Base-by-base conservation (phyloP, 2,329 filamentous ascomycete species). In the Exutisphaerella laricina region DNA sequence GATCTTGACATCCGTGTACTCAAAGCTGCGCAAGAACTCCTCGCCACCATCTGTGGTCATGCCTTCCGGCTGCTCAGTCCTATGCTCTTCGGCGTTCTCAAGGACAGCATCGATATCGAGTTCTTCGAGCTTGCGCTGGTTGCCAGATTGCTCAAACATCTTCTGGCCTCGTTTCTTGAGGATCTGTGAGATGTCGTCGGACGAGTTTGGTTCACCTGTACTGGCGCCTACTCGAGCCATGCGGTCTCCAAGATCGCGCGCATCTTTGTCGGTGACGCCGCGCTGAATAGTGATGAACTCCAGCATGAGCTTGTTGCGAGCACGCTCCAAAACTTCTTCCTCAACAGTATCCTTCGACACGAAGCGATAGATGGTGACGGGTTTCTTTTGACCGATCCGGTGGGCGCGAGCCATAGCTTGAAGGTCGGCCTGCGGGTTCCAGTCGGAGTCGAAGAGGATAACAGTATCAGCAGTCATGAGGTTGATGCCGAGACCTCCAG, bases 401-500 rank as follows among this genome's bases (percentile, higher is more conserved):
- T 98, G 94, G 45, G 94, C 94, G 66, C 92, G 84, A 45, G 92
- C 92, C 92, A 98, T 98, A 29, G 92, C 92, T 65, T 98, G 92
- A 54, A 98, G 71, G 71, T 98, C 94, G 5, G 92, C 92, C 64
- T 98, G 92, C 13, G 92, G 94, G 56, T 98, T 98, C 92, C 94
- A 98, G 60, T 96, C 89, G 0, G 92, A 97, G 64, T 98, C 94
- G 58, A 97, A 98, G 32, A 98, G 84, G 57, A 98, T 83, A 53
- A 98, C 92, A 1, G 92, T 98, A 60, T 98, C 94, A 5, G 92
- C 92, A 17, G 92, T 97, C 88, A 97, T 98, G 41, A 98, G 69
- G 58, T 98, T 98, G 72, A 98, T 98, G 49, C 92, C 92, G n/a
- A 98, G 75, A 64, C 92, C 92, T 72, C 92, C 92, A 41, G 92